Evolutionary conservation across 2,329 filamentous ascomycete species (phyloP).

Genomic region (Fusarium sp.): DNA sequence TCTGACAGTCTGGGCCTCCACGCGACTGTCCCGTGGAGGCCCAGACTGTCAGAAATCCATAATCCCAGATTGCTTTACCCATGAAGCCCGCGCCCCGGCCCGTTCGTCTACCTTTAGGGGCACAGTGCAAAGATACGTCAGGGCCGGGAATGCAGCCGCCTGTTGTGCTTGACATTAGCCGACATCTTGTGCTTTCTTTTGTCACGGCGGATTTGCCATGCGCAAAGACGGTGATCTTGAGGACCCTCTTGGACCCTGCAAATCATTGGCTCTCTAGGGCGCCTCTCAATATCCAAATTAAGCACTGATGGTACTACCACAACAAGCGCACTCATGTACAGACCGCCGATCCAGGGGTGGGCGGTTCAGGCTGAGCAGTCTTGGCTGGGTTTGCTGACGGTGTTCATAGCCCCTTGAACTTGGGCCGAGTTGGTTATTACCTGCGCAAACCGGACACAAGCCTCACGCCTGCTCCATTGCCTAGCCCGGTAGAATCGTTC

Average conservation of each 20-base stretch:
- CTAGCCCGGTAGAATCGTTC: conserved; percentile 27
- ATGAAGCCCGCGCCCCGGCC: conserved; percentile 29
- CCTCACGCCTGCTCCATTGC: conserved; percentile 17
- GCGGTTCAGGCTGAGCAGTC: conserved; percentile 27
- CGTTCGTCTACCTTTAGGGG: conserved; percentile 10
- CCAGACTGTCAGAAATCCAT: conserved; percentile 37
- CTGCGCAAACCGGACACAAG: background rate
- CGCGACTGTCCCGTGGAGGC: conserved; percentile 36
- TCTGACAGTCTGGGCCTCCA: too few species aligned
- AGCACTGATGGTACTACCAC: conserved; percentile 37
- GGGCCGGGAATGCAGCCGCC: conserved; percentile 12
- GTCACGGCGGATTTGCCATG: conserved; percentile 7
- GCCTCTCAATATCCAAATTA: conserved; percentile 32
- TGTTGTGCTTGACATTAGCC: background rate
- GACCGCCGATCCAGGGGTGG: conserved; percentile 43
- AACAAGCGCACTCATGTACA: conserved; percentile 30
- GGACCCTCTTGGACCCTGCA: conserved; percentile 38
- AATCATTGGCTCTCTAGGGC: conserved; percentile 33
- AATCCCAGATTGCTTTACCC: conserved; percentile 33
- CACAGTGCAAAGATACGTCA: conserved; percentile 15
- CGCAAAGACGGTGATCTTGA: conserved; percentile 13
- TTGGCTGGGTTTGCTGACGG: conserved; percentile 40
- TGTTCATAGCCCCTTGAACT: conserved; percentile 27
- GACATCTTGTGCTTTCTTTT: conserved; percentile 18
- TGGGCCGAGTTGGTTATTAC: background rate